These are phyloP conservation scores for Cucumis cinereus DNA, from an alignment of 306 rosid species.

Conservation along the genomic window DNA sequence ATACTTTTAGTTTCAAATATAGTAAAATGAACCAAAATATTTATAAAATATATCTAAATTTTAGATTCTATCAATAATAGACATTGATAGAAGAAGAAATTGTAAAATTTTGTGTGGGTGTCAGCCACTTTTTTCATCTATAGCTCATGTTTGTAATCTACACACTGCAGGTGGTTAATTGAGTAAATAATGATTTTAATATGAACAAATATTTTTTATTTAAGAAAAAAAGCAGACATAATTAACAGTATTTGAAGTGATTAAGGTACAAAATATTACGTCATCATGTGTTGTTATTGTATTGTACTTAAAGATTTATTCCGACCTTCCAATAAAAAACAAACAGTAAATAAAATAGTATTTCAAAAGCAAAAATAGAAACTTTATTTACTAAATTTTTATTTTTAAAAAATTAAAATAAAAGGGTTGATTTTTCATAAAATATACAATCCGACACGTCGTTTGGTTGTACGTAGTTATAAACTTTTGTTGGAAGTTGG, in stretches of 20 bases:
- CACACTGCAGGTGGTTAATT: too few species aligned
- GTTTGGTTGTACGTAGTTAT: slow-evolving; percentile 6
- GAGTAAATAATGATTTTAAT: not conserved
- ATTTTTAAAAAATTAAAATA: not conserved
- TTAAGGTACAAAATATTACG: not conserved
- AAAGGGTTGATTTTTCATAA: too few species aligned
- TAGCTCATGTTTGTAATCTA: too few species aligned
- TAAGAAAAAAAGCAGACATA: not conserved
- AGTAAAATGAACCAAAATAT: too few species aligned
- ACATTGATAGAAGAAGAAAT: too few species aligned
- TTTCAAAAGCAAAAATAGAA: not conserved
- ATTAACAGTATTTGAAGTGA: not conserved
- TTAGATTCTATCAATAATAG: too few species aligned
- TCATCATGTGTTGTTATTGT: not conserved
- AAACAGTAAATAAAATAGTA: not conserved
- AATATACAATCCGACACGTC: slow-evolving; percentile 1
- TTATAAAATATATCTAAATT: too few species aligned
- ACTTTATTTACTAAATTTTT: not conserved
- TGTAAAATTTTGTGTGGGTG: too few species aligned
- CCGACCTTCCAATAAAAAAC: not conserved
- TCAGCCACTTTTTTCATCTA: too few species aligned
- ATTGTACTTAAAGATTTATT: not conserved
- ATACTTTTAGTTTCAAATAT: too few species aligned
- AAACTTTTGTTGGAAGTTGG: slow-evolving; percentile 4
- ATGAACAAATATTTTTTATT: not conserved